Percentiles rank a stretch among this genome's conserved stretches.
phyloP scores from a whole-genome alignment of 2,329 filamentous ascomycete species.

The Aureobasidium sp. region DNA sequence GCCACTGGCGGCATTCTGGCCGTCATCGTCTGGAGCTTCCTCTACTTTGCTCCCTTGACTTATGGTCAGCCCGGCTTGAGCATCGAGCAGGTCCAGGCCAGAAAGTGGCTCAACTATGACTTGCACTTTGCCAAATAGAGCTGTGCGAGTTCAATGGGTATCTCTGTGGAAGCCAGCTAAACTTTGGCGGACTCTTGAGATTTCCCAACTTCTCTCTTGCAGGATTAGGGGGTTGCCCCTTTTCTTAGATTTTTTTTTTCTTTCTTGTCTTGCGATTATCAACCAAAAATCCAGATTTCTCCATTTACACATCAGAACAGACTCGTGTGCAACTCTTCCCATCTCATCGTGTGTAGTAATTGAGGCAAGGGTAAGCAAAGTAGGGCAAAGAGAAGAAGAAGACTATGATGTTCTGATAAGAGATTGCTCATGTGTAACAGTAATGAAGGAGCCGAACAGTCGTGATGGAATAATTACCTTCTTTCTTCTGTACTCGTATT shows the following conservation, averaged over 20 bases:
- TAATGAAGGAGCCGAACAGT: no score
- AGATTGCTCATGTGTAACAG: no score
- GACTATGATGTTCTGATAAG: no score
- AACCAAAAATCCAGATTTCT: no score
- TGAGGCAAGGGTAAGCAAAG: no score
- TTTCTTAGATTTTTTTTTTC: neutral
- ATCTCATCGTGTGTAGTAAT: neutral
- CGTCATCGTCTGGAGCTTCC: conserved; percentile 68
- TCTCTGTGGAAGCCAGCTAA: neutral
- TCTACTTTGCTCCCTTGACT: conserved; percentile 89
- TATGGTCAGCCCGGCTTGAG: conserved; percentile 88
- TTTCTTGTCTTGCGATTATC: no score
- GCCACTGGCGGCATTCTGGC: conserved; percentile 64
- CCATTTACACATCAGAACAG: neutral
- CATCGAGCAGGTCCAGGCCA: conserved; percentile 67
- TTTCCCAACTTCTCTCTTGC: neutral
- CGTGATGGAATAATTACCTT: no score
- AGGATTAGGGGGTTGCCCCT: neutral
- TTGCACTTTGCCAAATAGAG: conserved; percentile 93
- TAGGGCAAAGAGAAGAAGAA: no score
- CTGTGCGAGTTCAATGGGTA: neutral
- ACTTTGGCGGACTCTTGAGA: neutral
- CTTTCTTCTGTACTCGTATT: no score
- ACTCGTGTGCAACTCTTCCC: neutral
- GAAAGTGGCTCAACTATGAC: conserved; percentile 97